A percentile compares a stretch with the other conserved stretches of the same genome.
phyloP scores from a whole-genome alignment of 176 grass and related monocot genomes.

The Cymbopogon citratus region DNA sequence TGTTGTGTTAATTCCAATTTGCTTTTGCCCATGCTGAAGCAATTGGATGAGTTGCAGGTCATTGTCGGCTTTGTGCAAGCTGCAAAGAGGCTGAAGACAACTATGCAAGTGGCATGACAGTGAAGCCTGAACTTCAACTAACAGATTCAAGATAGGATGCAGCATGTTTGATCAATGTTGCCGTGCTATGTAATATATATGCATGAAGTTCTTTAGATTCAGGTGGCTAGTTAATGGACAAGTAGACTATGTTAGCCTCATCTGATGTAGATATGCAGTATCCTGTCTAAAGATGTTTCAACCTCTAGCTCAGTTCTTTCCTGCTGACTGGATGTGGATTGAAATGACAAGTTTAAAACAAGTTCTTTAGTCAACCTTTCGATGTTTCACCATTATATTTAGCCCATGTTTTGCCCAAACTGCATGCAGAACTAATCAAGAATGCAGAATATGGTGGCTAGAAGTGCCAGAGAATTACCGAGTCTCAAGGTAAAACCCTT shows the following conservation, averaged over 20 bases:
- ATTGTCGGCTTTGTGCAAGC: conserved; percentile 63
- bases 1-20: conserved; percentile 31
- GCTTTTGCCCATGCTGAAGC: conserved; percentile 51
- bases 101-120: conserved; percentile 30
- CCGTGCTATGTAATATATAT: conserved; percentile 57
- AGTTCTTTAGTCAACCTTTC: background rate
- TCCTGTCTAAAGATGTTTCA: conserved; percentile 27
- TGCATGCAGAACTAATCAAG: conserved; percentile 5
- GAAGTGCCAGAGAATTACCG: background rate
- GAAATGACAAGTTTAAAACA: conserved; percentile 25
- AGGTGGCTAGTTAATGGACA: conserved; percentile 29
- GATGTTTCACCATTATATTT: background rate
- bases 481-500: background rate
- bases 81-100: conserved; percentile 74
- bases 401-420: background rate
- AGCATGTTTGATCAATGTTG: conserved; percentile 44
- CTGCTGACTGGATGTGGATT: conserved; percentile 23
- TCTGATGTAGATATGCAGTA: conserved; percentile 47
- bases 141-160: conserved; percentile 51
- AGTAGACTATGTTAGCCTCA: conserved; percentile 16
- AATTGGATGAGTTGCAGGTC: conserved; percentile 89
- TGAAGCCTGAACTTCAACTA: conserved; percentile 38
- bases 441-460: background rate
- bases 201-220: conserved; percentile 35
- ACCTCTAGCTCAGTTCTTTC: conserved; percentile 29